These are phyloP conservation scores for Tricharina praecox DNA, from an alignment of 495 filamentous ascomycete species.

Conservation along the genomic window DNA sequence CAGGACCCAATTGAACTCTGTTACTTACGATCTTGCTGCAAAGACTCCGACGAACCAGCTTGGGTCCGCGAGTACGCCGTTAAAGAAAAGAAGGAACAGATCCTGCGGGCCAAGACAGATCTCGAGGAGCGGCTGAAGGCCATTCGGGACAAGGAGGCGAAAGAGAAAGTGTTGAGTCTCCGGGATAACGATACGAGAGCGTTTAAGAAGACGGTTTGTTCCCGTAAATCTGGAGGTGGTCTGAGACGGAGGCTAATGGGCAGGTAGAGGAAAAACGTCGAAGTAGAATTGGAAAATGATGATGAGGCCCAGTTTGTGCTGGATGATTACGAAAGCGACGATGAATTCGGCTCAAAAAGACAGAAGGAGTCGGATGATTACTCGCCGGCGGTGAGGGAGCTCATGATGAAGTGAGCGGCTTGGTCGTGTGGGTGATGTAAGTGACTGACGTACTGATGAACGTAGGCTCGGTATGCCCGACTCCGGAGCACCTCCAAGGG, in stretches of 20 bases:
- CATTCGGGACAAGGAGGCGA: constrained; percentile 52
- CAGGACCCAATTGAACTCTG: too few relatives aligned
- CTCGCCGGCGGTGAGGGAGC: constrained; percentile 44
- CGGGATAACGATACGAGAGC: constrained; percentile 20
- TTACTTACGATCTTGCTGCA: too few relatives aligned
- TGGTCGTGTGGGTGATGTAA: background rate
- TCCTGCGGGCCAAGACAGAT: constrained; percentile 48
- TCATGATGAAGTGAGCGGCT: constrained; percentile 40
- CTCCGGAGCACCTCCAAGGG: constrained; percentile 28
- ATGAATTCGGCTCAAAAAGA: constrained; percentile 27
- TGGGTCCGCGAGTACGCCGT: constrained; percentile 73
- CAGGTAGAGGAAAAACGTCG: constrained; percentile 27
- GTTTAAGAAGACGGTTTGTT: constrained; percentile 27
- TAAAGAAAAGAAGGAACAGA: constrained; percentile 46
- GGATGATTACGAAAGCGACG: constrained; percentile 66
- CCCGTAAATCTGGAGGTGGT: background rate
- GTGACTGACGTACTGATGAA: background rate
- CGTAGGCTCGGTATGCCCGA: constrained; percentile 25
- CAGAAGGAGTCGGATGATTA: constrained; percentile 29
- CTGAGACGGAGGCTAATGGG: background rate
- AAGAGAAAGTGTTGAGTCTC: constrained; percentile 33
- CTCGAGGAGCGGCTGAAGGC: constrained; percentile 52
- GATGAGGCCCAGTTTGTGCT: constrained; percentile 61
- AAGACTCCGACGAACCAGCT: constrained; percentile 59
- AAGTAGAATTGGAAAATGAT: constrained; percentile 29